A percentile compares a stretch with the other conserved stretches of the same genome.
Evolutionary conservation across 2,329 filamentous ascomycete genomes (phyloP).

Genomic region (Cordyceps tenuipes): DNA sequence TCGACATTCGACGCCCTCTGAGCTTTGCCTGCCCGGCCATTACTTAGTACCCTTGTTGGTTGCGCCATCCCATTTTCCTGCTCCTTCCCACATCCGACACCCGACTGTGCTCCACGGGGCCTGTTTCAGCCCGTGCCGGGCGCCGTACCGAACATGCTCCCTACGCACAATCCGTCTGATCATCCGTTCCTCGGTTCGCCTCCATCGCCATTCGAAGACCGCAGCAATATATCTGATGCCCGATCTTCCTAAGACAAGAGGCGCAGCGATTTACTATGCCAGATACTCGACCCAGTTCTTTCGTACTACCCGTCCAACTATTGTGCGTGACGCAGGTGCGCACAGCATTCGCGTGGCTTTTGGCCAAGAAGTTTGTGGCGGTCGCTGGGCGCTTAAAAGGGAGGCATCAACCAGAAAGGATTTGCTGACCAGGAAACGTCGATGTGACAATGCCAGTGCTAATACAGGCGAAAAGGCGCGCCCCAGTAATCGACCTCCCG

Average conservation of each 20-base stretch:
- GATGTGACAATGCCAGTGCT: not conserved
- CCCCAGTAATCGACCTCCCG: too few relatives aligned
- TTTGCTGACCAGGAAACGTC: not conserved
- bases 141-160: not conserved
- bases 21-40: too few relatives aligned
- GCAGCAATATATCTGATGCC: not conserved
- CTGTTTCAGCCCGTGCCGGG: slow-evolving; percentile 6
- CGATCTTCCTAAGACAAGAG: not conserved
- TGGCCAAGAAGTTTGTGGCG: not conserved
- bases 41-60: not conserved
- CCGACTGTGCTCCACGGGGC: not conserved
- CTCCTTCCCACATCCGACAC: not conserved
- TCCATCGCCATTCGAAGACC: not conserved
- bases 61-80: not conserved
- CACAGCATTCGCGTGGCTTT: not conserved
- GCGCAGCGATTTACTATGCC: not conserved
- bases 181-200: slow-evolving; percentile 5
- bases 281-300: not conserved
- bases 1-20: not conserved
- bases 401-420: not conserved
- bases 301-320: not conserved
- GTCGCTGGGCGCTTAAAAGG: not conserved
- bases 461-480: not conserved
- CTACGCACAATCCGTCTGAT: slow-evolving; percentile 6
- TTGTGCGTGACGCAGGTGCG: not conserved